phyloP scores from a whole-genome alignment of 1,284 basidiomycete species.

The Bothia castanella region DNA sequence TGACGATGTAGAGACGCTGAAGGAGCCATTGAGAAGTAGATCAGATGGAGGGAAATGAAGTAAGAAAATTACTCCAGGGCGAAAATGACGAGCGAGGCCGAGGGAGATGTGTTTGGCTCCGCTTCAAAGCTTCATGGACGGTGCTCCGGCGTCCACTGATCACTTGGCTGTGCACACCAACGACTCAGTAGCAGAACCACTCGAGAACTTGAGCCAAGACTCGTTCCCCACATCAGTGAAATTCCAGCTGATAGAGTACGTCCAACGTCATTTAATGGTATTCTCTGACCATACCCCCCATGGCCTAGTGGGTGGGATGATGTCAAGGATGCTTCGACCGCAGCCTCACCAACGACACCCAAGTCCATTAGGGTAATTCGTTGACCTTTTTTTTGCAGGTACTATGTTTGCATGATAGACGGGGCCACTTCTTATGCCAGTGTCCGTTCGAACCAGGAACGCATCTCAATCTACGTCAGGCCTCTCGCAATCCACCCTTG shows the following conservation, averaged over 20 bases:
- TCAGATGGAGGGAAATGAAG: no score
- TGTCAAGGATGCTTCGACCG: background rate
- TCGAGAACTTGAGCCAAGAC: no score
- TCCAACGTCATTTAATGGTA: no score
- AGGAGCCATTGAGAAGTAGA: background rate
- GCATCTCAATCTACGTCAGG: background rate
- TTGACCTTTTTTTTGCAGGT: background rate
- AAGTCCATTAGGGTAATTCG: background rate
- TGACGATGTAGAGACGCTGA: background rate
- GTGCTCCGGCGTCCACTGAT: no score
- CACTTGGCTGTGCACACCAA: background rate
- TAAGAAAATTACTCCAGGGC: no score
- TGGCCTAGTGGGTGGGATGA: background rate
- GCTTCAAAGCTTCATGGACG: no score
- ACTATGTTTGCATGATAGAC: background rate
- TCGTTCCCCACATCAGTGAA: no score
- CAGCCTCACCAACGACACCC: background rate
- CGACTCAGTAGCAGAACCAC: background rate
- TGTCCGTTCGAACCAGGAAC: background rate
- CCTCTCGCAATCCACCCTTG: background rate
- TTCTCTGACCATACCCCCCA: background rate
- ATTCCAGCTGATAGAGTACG: no score
- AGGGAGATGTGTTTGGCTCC: background rate
- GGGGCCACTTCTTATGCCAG: background rate
- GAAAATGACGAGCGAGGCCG: no score